Evolutionary conservation across 805 yeast species (phyloP).

Genomic region (Cyberlindnera euphorbiae): DNA sequence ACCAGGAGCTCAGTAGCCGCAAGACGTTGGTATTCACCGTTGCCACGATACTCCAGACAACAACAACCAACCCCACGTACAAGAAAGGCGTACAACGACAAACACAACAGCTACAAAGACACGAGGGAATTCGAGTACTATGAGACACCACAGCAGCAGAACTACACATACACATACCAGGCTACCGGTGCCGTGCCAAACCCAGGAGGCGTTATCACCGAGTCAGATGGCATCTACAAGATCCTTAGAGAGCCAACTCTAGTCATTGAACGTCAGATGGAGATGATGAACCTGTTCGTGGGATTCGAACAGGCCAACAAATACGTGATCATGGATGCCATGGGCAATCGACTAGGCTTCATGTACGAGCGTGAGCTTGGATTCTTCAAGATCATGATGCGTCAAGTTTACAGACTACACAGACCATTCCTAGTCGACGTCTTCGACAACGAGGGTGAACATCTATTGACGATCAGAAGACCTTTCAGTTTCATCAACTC

Average conservation of each 20-base stretch:
- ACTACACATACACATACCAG: conserved; percentile 5
- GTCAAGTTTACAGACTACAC: conserved; percentile 82
- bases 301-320: conserved; percentile 91
- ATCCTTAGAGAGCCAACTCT: conserved; percentile 76
- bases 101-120: too few species aligned
- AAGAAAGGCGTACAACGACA: conserved; percentile 1
- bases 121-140: conserved; percentile 3
- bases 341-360: conserved; percentile 73
- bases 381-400: conserved; percentile 53
- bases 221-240: conserved; percentile 53
- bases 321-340: conserved; percentile 66
- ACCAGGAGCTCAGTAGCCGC: too few species aligned
- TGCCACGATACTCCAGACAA: conserved; percentile 13
- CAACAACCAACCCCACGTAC: conserved; percentile 1
- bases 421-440: conserved; percentile 80
- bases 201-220: conserved; percentile 30
- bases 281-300: conserved; percentile 77
- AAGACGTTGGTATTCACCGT: conserved; percentile 16
- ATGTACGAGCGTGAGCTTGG: conserved; percentile 73
- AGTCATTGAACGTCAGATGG: conserved; percentile 83
- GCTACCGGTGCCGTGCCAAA: conserved; percentile 38
- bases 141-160: conserved; percentile 1
- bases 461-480: conserved; percentile 62
- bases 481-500: conserved; percentile 89
- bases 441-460: conserved; percentile 57